phyloP scores from a whole-genome alignment of 768 basidiomycete species.

The Leccinum sublutescens region DNA sequence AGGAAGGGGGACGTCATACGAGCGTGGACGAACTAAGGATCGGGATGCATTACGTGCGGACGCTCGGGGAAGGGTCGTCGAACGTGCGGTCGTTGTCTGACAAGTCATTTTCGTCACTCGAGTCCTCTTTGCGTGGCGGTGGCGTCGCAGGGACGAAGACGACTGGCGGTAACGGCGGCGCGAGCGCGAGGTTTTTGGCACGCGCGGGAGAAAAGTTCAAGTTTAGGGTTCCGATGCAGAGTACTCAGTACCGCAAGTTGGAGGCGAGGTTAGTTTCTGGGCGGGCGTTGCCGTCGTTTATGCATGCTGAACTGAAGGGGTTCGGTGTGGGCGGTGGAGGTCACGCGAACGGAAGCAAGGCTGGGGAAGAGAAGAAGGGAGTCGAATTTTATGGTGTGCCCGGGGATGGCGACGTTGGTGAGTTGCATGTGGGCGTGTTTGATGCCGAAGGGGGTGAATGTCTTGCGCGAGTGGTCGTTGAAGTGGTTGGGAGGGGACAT shows the following conservation, averaged over 20 bases:
- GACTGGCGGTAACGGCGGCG: neutral
- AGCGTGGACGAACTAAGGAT: constrained; percentile 66
- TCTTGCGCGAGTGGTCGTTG: constrained; percentile 54
- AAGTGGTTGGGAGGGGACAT: constrained; percentile 43
- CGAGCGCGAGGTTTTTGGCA: constrained; percentile 45
- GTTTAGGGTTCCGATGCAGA: constrained; percentile 49
- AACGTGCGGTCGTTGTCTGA: constrained; percentile 35
- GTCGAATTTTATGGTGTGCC: constrained; percentile 61
- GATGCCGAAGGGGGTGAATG: constrained; percentile 48
- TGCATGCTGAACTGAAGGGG: constrained; percentile 50
- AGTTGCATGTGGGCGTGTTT: constrained; percentile 55
- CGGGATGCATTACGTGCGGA: constrained; percentile 68
- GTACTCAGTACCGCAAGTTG: constrained; percentile 36
- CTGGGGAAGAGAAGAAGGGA: constrained; percentile 41
- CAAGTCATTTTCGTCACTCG: constrained; percentile 59
- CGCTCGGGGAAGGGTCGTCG: constrained; percentile 55
- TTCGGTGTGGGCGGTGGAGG: constrained; percentile 8
- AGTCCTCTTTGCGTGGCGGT: constrained; percentile 50
- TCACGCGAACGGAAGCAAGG: constrained; percentile 15
- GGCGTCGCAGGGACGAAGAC: constrained; percentile 26
- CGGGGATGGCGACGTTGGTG: constrained; percentile 48
- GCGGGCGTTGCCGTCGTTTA: constrained; percentile 51
- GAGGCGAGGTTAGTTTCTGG: constrained; percentile 53
- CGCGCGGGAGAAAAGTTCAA: constrained; percentile 59
- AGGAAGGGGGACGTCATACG: constrained; percentile 34